A percentile compares a stretch with the other conserved stretches of the same genome.
Conservation (phyloP, 1,284 basidiomycete genomes). For the Moniliella sp. region DNA sequence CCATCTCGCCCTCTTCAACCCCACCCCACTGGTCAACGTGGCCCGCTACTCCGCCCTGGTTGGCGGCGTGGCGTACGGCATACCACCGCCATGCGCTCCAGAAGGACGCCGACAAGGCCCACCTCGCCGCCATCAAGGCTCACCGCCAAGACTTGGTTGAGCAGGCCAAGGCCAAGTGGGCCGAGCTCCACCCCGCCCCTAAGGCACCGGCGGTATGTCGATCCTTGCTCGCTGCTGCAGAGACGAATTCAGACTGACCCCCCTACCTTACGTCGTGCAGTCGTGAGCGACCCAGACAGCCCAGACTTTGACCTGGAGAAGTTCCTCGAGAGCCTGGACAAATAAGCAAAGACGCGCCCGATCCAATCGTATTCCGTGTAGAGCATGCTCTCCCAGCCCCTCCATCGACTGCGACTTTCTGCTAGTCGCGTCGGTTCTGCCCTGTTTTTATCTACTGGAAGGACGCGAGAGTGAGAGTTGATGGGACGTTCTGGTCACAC, state of each 20-base stretch:
- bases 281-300: slow-evolving; percentile 63
- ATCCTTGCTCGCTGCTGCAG: background rate
- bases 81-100: slow-evolving; percentile 76
- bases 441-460: too few species aligned
- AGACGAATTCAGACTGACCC: background rate
- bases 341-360: slow-evolving; percentile 7
- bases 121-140: too few species aligned
- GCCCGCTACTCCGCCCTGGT: slow-evolving; percentile 80
- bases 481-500: too few species aligned
- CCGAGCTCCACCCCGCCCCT: slow-evolving; percentile 35
- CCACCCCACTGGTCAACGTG: slow-evolving; percentile 44
- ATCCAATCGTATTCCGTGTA: too few species aligned
- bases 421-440: too few species aligned
- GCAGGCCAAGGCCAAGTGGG: slow-evolving; percentile 77
- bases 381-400: too few species aligned
- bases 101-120: slow-evolving; percentile 54
- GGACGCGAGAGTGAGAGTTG: too few species aligned
- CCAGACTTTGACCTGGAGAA: slow-evolving; percentile 91
- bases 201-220: slow-evolving; percentile 7
- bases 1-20: background rate
- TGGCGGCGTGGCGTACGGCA: slow-evolving; percentile 72
- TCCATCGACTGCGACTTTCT: too few species aligned
- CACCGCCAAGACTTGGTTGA: slow-evolving; percentile 43
- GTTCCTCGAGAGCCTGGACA: slow-evolving; percentile 40
- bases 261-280: too few species aligned